Conservation (phyloP, 1,139 yeast species). For the Candida freyschussii region DNA sequence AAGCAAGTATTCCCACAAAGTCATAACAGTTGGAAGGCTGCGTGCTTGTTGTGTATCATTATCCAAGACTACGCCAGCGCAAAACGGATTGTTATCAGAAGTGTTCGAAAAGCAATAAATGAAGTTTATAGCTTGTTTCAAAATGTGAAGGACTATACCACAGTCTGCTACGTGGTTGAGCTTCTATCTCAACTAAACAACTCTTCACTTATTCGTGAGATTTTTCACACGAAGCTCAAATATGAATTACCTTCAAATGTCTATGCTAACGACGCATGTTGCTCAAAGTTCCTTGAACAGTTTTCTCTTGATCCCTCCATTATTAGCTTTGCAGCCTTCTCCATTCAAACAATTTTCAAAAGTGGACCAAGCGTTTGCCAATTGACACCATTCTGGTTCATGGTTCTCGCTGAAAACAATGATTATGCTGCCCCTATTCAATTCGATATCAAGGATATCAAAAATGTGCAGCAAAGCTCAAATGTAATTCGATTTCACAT, state of each 20-base stretch:
- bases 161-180: constrained; percentile 20
- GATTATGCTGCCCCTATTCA: constrained; percentile 21
- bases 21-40: constrained; percentile 25
- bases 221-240: neutral
- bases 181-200: constrained; percentile 19
- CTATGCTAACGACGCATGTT: constrained; percentile 19
- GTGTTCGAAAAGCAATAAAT: neutral
- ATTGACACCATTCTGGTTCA: constrained; percentile 8
- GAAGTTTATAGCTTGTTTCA: constrained; percentile 6
- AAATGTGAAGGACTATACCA: constrained; percentile 13
- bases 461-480: constrained; percentile 3
- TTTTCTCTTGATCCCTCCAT: constrained; percentile 7
- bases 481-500: constrained; percentile 8
- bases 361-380: constrained; percentile 16
- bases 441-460: constrained; percentile 10
- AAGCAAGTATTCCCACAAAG: constrained; percentile 8
- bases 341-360: constrained; percentile 5
- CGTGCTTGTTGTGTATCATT: constrained; percentile 21
- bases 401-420: constrained; percentile 14
- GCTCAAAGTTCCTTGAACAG: constrained; percentile 13
- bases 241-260: constrained; percentile 10
- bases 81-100: constrained; percentile 1
- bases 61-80: constrained; percentile 20
- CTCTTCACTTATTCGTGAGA: constrained; percentile 3
- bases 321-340: constrained; percentile 7